A percentile compares a stretch with the other conserved stretches of the same genome.
phyloP scores from a whole-genome alignment of 371 early-diverging fungal genomes.

The Circinella umbellata region DNA sequence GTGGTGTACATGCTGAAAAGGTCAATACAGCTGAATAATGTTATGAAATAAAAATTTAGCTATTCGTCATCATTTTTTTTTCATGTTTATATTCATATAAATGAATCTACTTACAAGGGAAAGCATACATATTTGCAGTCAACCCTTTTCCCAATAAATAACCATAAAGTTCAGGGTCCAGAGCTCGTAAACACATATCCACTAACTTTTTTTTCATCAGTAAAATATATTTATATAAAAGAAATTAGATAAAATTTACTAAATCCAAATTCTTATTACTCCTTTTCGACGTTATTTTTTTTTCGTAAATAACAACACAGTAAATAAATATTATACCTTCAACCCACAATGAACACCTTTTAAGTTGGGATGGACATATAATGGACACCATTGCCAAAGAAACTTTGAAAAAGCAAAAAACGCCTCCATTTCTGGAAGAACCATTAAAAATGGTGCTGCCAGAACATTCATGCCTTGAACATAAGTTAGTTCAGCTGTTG shows the following conservation, averaged over 20 bases:
- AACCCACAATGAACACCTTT: constrained; percentile 93
- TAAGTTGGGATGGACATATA: constrained; percentile 90
- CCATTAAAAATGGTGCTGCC: constrained; percentile 90
- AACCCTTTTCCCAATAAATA: constrained; percentile 76
- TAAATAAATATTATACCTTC: constrained; percentile 52
- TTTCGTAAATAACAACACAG: neutral
- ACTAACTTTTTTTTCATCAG: constrained; percentile 65
- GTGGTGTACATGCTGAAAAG: constrained; percentile 88
- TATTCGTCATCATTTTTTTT: neutral
- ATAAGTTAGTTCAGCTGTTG: constrained; percentile 68
- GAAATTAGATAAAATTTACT: neutral
- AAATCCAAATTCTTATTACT: neutral
- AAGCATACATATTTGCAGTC: constrained; percentile 83
- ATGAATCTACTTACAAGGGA: constrained; percentile 70
- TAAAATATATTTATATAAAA: constrained; percentile 16
- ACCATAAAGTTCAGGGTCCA: constrained; percentile 79
- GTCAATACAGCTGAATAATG: constrained; percentile 83
- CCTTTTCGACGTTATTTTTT: neutral
- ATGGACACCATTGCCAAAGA: constrained; percentile 84
- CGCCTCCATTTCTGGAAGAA: constrained; percentile 92
- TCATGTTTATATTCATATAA: neutral
- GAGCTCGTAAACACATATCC: constrained; percentile 74
- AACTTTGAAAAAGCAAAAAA: constrained; percentile 86
- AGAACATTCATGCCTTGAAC: constrained; percentile 97
- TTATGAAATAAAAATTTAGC: neutral